Percentiles rank a stretch among this genome's conserved stretches.
phyloP scores from a whole-genome alignment of 257 asterid species.

The Leptodermis oblonga region DNA sequence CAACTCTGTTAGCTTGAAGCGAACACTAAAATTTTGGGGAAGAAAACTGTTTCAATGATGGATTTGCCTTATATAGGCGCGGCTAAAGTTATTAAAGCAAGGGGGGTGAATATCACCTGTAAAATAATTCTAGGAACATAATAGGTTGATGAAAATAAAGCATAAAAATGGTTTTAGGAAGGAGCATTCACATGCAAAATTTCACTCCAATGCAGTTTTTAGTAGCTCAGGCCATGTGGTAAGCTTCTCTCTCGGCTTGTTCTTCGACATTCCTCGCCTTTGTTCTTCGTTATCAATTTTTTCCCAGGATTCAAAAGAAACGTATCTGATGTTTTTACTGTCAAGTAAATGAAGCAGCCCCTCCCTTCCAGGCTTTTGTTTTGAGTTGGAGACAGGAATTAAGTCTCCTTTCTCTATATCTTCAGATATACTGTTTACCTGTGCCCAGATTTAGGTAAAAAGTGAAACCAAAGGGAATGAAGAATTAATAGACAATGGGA shows the following conservation, averaged over 20 bases:
- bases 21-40: too few relatives aligned
- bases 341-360: conserved; percentile 58
- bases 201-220: conserved; percentile 36
- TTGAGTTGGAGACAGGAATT: conserved; percentile 24
- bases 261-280: conserved; percentile 48
- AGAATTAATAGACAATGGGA: neutral
- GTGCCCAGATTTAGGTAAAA: conserved; percentile 22
- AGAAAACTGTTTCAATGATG: too few relatives aligned
- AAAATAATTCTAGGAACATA: too few relatives aligned
- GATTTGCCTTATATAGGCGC: too few relatives aligned
- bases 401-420: conserved; percentile 54
- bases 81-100: too few relatives aligned
- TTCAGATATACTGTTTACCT: conserved; percentile 69
- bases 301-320: conserved; percentile 60
- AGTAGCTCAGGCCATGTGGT: conserved; percentile 71
- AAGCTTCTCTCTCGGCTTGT: conserved; percentile 69
- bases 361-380: conserved; percentile 55
- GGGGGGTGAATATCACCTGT: too few relatives aligned
- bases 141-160: neutral
- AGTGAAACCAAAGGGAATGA: neutral
- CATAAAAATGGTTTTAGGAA: neutral
- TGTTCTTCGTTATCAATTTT: conserved; percentile 67
- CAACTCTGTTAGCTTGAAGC: too few relatives aligned
- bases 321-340: conserved; percentile 41
- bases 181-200: neutral